A percentile compares a stretch with the other conserved stretches of the same genome.
These are phyloP conservation scores for Ceratocystis ficicola DNA, from an alignment of 2,329 filamentous ascomycete species.

Conservation along the genomic window DNA sequence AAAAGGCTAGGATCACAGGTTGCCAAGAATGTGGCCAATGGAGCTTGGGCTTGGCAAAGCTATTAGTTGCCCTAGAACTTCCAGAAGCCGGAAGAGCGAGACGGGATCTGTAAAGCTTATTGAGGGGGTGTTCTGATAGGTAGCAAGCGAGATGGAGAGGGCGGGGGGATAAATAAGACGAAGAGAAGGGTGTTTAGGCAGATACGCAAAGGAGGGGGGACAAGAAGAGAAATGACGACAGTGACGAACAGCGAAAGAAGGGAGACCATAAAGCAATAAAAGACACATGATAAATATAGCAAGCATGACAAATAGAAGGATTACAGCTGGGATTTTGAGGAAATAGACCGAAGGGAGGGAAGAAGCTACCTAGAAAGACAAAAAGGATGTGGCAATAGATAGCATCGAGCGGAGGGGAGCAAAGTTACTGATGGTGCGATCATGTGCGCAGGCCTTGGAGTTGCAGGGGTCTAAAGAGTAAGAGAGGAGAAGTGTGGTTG, in stretches of 20 bases:
- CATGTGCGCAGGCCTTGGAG: background rate
- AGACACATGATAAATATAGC: background rate
- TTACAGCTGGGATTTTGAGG: background rate
- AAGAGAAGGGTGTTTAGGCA: too few relatives aligned
- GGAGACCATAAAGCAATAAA: background rate
- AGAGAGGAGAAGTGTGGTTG: background rate
- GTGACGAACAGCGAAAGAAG: background rate
- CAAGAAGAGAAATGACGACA: background rate
- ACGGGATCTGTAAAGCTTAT: background rate
- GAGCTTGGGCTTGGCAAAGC: constrained; percentile 19
- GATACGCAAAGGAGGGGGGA: background rate
- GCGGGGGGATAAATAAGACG: background rate
- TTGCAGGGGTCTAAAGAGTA: background rate
- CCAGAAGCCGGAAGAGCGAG: constrained; percentile 8
- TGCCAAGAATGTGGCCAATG: constrained; percentile 3
- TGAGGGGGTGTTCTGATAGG: background rate
- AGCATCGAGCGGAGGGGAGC: background rate
- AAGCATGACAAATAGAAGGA: background rate
- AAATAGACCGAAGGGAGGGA: background rate
- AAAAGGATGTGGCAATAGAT: background rate
- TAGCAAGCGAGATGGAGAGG: background rate
- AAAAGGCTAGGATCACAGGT: background rate
- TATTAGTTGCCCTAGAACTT: constrained; percentile 19
- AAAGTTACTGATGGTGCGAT: constrained; percentile 2
- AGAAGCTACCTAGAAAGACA: background rate